phyloP scores from a whole-genome alignment of 2,329 filamentous ascomycete species.

The Drechslera avenae region DNA sequence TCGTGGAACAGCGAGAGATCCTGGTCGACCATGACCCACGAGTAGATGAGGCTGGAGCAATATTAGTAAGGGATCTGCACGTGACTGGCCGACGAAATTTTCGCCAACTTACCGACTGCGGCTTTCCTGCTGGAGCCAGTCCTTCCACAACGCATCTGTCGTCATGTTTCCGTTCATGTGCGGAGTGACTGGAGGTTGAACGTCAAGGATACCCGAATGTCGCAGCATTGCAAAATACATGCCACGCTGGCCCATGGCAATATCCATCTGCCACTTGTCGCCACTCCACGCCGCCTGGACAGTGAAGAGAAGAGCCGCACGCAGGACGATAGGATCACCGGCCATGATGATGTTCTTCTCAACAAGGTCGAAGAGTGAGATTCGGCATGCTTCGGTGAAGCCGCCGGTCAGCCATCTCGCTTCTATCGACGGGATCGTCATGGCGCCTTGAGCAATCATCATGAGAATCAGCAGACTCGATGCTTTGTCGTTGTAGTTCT shows the following conservation, averaged over 20 bases:
- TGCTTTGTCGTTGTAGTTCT: constrained; percentile 65
- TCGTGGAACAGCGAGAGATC: constrained; percentile 56
- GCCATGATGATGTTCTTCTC: constrained; percentile 73
- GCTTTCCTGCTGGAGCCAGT: constrained; percentile 69
- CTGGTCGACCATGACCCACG: constrained; percentile 76
- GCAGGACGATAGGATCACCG: constrained; percentile 67
- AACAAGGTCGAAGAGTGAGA: constrained; percentile 73
- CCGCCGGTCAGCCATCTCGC: constrained; percentile 69
- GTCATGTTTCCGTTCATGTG: constrained; percentile 51
- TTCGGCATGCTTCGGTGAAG: constrained; percentile 72
- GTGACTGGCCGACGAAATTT: constrained; percentile 21
- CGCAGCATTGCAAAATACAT: constrained; percentile 77
- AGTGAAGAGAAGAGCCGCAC: constrained; percentile 70
- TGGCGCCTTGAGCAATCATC: constrained; percentile 74
- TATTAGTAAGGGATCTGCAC: constrained; percentile 26
- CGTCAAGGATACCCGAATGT: constrained; percentile 69
- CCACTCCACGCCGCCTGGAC: constrained; percentile 74
- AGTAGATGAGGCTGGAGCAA: constrained; percentile 66
- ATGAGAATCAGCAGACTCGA: constrained; percentile 69
- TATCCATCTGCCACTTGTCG: constrained; percentile 79
- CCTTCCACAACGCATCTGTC: constrained; percentile 62
- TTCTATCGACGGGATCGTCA: constrained; percentile 67
- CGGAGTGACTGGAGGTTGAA: constrained; percentile 54
- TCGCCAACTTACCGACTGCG: constrained; percentile 61
- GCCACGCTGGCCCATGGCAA: constrained; percentile 73